Evolutionary conservation across 1,139 yeast species (phyloP).

Genomic region (Torulaspora pretoriensis): DNA sequence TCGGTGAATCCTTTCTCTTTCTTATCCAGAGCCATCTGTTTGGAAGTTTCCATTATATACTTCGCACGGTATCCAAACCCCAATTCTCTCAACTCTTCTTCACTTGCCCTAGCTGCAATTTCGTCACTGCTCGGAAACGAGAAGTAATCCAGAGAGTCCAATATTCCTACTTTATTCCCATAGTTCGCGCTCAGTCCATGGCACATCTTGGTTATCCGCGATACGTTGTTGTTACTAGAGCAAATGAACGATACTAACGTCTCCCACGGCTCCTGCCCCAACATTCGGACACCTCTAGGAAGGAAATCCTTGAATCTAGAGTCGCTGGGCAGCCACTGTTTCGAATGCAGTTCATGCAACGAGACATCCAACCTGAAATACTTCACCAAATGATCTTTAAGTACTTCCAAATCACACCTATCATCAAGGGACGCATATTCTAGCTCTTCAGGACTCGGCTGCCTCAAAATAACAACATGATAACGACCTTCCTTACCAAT

Average conservation of each 20-base stretch:
- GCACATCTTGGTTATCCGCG: slow-evolving; percentile 91
- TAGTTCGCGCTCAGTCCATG: slow-evolving; percentile 67
- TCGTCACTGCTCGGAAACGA: slow-evolving; percentile 69
- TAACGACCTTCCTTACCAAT: slow-evolving; percentile 19
- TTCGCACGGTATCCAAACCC: slow-evolving; percentile 90
- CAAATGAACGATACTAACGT: slow-evolving; percentile 85
- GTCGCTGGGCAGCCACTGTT: slow-evolving; percentile 61
- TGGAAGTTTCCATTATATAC: slow-evolving; percentile 77
- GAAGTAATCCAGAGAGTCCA: slow-evolving; percentile 57
- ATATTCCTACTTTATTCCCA: slow-evolving; percentile 57
- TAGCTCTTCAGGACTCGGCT: slow-evolving; percentile 19
- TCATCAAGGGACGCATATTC: slow-evolving; percentile 23
- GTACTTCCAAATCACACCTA: slow-evolving; percentile 7
- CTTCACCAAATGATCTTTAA: slow-evolving; percentile 46
- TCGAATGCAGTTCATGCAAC: slow-evolving; percentile 47
- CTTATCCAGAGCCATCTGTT: slow-evolving; percentile 38
- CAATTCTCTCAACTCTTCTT: slow-evolving; percentile 43
- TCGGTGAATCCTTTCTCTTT: slow-evolving; percentile 28
- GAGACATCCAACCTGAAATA: slow-evolving; percentile 66
- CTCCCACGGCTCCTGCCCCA: slow-evolving; percentile 97
- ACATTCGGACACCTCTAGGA: slow-evolving; percentile 66
- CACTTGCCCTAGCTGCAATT: slow-evolving; percentile 42
- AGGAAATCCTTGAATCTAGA: slow-evolving; percentile 40
- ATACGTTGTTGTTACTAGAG: slow-evolving; percentile 92
- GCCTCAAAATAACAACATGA: slow-evolving; percentile 40